These are phyloP conservation scores for Nakaseomyces uthaithaninus DNA, from an alignment of 1,139 yeast genomes.

Conservation along the genomic window DNA sequence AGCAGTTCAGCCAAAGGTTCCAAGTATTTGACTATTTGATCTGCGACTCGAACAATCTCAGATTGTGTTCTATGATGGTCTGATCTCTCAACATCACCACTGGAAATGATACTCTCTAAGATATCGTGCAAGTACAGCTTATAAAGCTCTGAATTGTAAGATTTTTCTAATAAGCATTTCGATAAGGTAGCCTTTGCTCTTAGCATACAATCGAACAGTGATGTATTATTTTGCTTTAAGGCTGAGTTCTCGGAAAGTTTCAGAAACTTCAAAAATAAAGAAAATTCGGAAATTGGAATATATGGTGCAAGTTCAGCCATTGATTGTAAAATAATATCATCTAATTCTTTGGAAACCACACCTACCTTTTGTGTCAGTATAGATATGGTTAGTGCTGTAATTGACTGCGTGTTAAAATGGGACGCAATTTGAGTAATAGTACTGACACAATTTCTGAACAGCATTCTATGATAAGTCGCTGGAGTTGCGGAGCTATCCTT, in stretches of 20 bases:
- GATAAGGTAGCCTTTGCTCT: conserved; percentile 51
- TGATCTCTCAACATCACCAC: conserved; percentile 73
- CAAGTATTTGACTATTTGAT: conserved; percentile 59
- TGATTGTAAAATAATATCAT: conserved; percentile 42
- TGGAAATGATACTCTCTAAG: conserved; percentile 56
- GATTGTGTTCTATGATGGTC: conserved; percentile 78
- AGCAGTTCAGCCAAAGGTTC: conserved; percentile 69
- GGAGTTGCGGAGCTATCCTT: conserved; percentile 6
- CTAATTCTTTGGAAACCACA: conserved; percentile 36
- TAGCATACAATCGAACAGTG: conserved; percentile 35
- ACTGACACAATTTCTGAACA: conserved; percentile 53
- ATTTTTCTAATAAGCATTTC: conserved; percentile 35
- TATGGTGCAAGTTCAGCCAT: conserved; percentile 46
- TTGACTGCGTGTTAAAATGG: conserved; percentile 62
- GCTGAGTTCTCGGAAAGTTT: conserved; percentile 34
- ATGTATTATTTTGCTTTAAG: conserved; percentile 31
- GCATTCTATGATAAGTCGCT: conserved; percentile 17
- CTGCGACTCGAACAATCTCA: conserved; percentile 71
- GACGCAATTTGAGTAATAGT: conserved; percentile 68
- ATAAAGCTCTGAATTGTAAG: conserved; percentile 41
- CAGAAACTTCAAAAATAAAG: conserved; percentile 42
- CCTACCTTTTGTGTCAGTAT: conserved; percentile 75
- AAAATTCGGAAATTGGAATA: conserved; percentile 46
- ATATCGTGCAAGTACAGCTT: conserved; percentile 56
- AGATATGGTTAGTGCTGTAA: conserved; percentile 74